Evolutionary conservation across 192 early-diverging fungal species (phyloP), one percentile per base, ranked within the genome.

Genomic region (Umbelopsis sp.): DNA sequence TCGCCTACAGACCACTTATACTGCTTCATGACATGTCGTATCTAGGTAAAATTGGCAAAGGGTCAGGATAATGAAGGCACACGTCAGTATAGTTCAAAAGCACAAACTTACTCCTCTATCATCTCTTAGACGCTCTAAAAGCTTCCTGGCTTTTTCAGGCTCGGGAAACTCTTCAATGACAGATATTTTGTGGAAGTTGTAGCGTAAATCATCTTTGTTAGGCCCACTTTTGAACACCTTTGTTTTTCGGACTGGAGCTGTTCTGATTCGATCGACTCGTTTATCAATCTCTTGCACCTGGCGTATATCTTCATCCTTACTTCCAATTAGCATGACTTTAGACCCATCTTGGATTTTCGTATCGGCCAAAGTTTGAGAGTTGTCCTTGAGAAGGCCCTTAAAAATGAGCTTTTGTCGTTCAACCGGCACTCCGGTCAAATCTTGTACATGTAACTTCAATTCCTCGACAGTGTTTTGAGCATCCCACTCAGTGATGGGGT

Each of bases 1-100:
- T 69, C 76, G 1, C 87, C 87, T 8, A 95, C 90, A 16, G 74
- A 81, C 91, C 91, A 95, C 75, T 84, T 73, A 73, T 89, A 80
- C 26, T 86, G 49, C 44, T 77, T 69, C 88, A 89, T 87, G 44
- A 89, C 85, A 4, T 70, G 83, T 25, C 71, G 41, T 32, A 89
- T 84, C 77, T 78, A 50, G 14, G 21, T 41, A 25, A 72, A 22
- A 10, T 41, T 6, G 38, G 31, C 20, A 43, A 4, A 29, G 11
- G 5, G 41, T n/a, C n/a, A 31, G 4, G 62, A 6, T 20, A 0
- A 16, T 31, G 12, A 41, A 41, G 4, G 11, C 26, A 50, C 20
- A 20, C 14, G 10, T 4, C 10, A 29, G 25, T 78, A 84, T 84
- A 31, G 82, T 85, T 77, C 38, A 31, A 44, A n/a, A 32, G 16